phyloP scores from a whole-genome alignment of 441 rosid species.

The Populus tomentosa region DNA sequence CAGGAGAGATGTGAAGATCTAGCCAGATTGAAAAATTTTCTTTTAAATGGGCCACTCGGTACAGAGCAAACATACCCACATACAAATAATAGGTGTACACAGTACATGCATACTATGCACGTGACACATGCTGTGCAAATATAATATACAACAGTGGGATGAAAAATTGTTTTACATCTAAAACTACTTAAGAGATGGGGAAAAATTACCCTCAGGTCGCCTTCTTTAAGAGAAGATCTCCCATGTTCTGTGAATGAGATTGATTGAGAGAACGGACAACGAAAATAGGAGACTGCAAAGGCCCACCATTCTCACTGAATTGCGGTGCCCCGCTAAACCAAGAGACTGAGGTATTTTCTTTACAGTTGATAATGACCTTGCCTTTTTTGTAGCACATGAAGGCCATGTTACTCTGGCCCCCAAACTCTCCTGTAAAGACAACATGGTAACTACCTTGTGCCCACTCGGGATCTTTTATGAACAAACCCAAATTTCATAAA shows the following conservation, averaged over 20 bases:
- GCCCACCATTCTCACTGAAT: constrained; percentile 43
- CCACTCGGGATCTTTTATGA: not conserved
- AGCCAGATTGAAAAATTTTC: not conserved
- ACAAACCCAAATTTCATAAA: not conserved
- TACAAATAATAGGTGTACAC: not conserved
- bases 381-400: constrained; percentile 64
- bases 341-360: constrained; percentile 32
- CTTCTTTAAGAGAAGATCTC: constrained; percentile 25
- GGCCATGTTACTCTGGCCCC: constrained; percentile 84
- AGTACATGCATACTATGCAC: not conserved
- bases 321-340: constrained; percentile 32
- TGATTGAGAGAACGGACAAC: constrained; percentile 27
- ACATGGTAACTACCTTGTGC: not conserved
- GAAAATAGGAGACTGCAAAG: constrained; percentile 30
- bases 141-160: not conserved
- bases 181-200: not conserved
- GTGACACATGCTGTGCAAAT: not conserved
- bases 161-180: not conserved
- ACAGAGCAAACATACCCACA: not conserved
- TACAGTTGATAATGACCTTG: constrained; percentile 46
- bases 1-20: not conserved
- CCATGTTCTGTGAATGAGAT: constrained; percentile 68
- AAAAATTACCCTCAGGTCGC: constrained; percentile 17
- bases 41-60: not conserved
- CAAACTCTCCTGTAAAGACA: constrained; percentile 30